Evolutionary conservation across 2,329 filamentous ascomycete species (phyloP).

Genomic region (Penicillium rolfsii): DNA sequence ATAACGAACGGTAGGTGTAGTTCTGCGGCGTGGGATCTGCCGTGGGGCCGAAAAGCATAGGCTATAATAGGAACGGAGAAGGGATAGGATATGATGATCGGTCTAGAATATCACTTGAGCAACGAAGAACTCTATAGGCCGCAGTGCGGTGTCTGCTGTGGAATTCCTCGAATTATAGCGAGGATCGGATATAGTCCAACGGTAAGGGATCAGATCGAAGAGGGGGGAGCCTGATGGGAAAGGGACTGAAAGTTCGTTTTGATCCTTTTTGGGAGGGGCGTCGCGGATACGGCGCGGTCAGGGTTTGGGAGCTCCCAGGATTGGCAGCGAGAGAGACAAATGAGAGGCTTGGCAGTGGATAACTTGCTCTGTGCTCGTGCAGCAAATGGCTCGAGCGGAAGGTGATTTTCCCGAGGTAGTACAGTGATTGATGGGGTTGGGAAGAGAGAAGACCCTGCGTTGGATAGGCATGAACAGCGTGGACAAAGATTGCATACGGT

Average conservation of each 20-base stretch:
- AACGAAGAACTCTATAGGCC: background rate
- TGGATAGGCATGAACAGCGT: slow-evolving; percentile 8
- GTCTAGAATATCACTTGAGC: background rate
- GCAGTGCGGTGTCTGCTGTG: background rate
- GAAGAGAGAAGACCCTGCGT: slow-evolving; percentile 27
- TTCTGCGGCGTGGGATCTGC: slow-evolving; percentile 16
- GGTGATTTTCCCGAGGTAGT: slow-evolving; percentile 26
- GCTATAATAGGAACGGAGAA: background rate
- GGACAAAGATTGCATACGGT: slow-evolving; percentile 9
- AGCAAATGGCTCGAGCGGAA: slow-evolving; percentile 15
- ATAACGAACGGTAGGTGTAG: background rate
- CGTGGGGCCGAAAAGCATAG: background rate
- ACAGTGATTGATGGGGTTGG: slow-evolving; percentile 29
- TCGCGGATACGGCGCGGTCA: slow-evolving; percentile 25
- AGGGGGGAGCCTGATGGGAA: background rate
- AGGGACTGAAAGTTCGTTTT: slow-evolving; percentile 21
- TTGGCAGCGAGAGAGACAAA: slow-evolving; percentile 16
- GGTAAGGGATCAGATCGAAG: slow-evolving; percentile 13
- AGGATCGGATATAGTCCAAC: slow-evolving; percentile 10
- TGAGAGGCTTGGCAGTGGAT: slow-evolving; percentile 17
- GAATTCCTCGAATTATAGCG: background rate
- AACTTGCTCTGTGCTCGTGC: background rate
- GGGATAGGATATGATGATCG: background rate
- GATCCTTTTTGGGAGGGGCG: slow-evolving; percentile 14
- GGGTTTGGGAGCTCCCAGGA: background rate